Evolutionary conservation across 495 filamentous ascomycete genomes (phyloP), one percentile per base, ranked within the genome.

Genomic region (Trichoderma virens): DNA sequence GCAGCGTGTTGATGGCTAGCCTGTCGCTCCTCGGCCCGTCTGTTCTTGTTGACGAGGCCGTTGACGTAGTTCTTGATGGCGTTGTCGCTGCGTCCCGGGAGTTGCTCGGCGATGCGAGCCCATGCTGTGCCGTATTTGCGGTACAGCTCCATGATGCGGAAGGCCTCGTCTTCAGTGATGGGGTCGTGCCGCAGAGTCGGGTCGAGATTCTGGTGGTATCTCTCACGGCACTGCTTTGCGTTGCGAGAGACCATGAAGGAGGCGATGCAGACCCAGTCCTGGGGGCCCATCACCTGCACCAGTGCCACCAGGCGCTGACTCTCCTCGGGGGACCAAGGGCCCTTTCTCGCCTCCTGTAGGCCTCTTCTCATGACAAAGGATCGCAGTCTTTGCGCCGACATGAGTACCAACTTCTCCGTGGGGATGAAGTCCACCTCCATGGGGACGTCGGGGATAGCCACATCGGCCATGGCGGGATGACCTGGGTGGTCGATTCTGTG

Each of bases 1-100:
- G 43, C 43, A 9, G 18, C 4, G 18, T n/a, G 43, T 16, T 47
- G 43, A n/a, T 47, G 43, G 43, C 38, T n/a, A 16, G 45, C n/a
- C 45, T 78, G 60, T 56, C 82, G 78, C 67, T 78, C 76, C 51
- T 56, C 43, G 43, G 43, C 43, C 67, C 83, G 75, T 68, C 93
- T 85, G 20, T 16, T 47, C 51, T 56, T 56, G 77, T 97, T 97
- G 86, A 91, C 88, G 71, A 90, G 90, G 38, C 94, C 93, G 75
- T 98, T 98, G 91, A 91, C 97, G 91, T 92, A 98, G 77, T 98
- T 98, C 85, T 98, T 98, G 61, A 98, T 92, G 35, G 91, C 90
- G 71, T 98, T 98, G 80, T 98, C 94, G 78, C 92, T 96, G 68
- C 94, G 86, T 66, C 93, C 93, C 20, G 88, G 84, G 27, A 98